Conservation (phyloP, 108 stramenopile species). For the Skeletonema potamos region DNA sequence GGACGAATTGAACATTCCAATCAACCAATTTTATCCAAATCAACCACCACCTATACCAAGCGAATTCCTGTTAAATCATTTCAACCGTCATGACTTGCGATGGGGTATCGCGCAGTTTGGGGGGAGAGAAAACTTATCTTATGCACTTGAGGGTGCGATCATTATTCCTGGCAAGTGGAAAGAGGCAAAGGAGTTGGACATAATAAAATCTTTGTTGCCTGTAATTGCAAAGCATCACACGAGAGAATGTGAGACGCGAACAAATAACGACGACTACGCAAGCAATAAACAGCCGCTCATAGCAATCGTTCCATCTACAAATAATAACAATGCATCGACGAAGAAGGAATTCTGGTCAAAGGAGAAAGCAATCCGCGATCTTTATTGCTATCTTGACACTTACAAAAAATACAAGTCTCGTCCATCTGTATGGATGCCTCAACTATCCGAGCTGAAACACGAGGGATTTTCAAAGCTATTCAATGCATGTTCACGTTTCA, state of each 20-base stretch:
- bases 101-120: conserved; percentile 49
- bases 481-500: conserved; percentile 60
- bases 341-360: conserved; percentile 55
- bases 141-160: conserved; percentile 29
- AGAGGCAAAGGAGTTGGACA: conserved; percentile 42
- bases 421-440: conserved; percentile 77
- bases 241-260: not conserved
- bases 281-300: not conserved
- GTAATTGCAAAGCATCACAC: conserved; percentile 10
- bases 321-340: not conserved
- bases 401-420: conserved; percentile 39
- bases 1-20: conserved; percentile 20
- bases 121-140: conserved; percentile 44
- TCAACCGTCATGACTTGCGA: conserved; percentile 65
- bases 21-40: conserved; percentile 11
- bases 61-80: conserved; percentile 60
- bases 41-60: conserved; percentile 61
- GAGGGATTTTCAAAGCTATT: conserved; percentile 46
- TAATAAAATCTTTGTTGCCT: conserved; percentile 37
- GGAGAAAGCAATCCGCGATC: conserved; percentile 34
- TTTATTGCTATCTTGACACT: conserved; percentile 54
- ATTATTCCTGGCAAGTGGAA: conserved; percentile 72
- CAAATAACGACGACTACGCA: conserved; percentile 19
- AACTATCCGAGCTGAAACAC: conserved; percentile 49
- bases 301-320: not conserved